phyloP scores from a whole-genome alignment of 768 basidiomycete species.

The Dioszegia aurantiaca region DNA sequence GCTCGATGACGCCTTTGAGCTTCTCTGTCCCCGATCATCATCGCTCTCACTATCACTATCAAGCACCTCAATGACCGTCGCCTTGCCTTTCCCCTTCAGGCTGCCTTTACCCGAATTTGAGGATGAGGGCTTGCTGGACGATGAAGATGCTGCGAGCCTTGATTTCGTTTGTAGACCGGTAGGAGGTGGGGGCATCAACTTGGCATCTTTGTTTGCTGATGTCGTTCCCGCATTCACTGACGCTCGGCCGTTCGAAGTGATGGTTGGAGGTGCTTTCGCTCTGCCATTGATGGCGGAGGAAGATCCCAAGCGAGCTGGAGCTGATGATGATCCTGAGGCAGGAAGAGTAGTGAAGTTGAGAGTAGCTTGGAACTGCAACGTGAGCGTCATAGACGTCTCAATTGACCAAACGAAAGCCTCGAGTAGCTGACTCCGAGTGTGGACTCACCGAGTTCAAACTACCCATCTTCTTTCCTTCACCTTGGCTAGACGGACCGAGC shows the following conservation, averaged over 20 bases:
- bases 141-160: not conserved
- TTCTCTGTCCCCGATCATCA: not conserved
- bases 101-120: not conserved
- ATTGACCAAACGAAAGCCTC: no score
- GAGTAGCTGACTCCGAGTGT: no score
- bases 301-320: constrained; percentile 9
- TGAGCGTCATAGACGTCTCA: not conserved
- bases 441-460: constrained; percentile 42
- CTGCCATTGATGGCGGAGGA: constrained; percentile 7
- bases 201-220: constrained; percentile 22
- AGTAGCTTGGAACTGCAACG: constrained; percentile 35
- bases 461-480: constrained; percentile 30
- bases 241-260: no score
- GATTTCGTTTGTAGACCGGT: constrained; percentile 20
- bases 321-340: constrained; percentile 8
- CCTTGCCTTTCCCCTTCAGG: constrained; percentile 28
- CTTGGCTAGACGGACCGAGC: not conserved
- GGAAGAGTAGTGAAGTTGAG: constrained; percentile 35
- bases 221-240: not conserved
- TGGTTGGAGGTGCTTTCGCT: not conserved
- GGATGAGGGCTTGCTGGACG: constrained; percentile 3
- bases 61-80: constrained; percentile 21
- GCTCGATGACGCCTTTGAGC: not conserved
- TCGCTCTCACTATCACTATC: constrained; percentile 28
- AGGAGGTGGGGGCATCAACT: constrained; percentile 40